Evolutionary conservation across 108 stramenopile genomes (phyloP), one percentile per base, ranked within the genome.

Genomic region (Bacterosira constricta): DNA sequence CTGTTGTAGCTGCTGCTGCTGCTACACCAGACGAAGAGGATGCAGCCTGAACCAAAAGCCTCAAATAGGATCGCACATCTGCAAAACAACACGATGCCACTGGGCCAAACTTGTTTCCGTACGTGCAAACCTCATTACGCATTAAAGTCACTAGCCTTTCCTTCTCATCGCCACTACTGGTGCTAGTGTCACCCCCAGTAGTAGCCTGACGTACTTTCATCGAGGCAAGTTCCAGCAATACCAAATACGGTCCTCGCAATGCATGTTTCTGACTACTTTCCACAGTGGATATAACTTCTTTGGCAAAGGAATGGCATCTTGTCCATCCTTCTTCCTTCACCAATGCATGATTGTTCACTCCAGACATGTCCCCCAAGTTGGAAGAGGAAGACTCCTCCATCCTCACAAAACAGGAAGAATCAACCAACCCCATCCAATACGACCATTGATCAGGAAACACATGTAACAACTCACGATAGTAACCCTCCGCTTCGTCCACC

Each of bases 371-470:
- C 1, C 20, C 10, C 49, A 21, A 52, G 13, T 23, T 27, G 1
- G 27, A 1, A 13, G 51, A 52, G 25, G 23, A 6, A 10, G 23
- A 51, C 20, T 25, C 21, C 50, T 18, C 25, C 50, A 25, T 41
- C 37, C 17, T 42, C 9, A 18, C 37, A 10, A 63, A 11, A 9
- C 63, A 44, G 15, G 52, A 57, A 26, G 80, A 84, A 10, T 81
- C 67, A 4, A 86, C 23, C 63, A 89, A 69, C 7, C 70, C 75
- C 47, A 83, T 77, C 92, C 90, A 93, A 69, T 87, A 90, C 7
- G 79, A 73, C 90, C 90, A 93, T 37, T 93, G 79, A 66, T 90
- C 92, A 5, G 88, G 89, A 55, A 85, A 75, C 10, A 47, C 31
- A 0, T 18, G 30, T 15, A 93, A 35, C 18, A 90, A 79, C 69